Evolutionary conservation across 495 filamentous ascomycete genomes (phyloP).

Genomic region (Hypoxylon lienhwacheense): DNA sequence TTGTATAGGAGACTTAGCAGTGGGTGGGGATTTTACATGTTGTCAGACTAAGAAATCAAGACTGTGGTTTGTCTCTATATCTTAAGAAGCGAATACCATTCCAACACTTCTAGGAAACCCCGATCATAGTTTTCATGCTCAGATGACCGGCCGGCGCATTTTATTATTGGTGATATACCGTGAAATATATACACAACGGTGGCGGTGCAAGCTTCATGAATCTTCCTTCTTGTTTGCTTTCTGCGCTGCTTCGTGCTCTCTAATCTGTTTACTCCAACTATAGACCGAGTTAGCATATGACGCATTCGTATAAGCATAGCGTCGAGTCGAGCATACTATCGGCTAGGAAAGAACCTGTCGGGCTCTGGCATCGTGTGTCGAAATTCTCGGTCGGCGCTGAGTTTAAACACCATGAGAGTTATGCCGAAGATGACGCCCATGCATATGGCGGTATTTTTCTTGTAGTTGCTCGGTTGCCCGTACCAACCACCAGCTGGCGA

Average conservation of each 20-base stretch:
- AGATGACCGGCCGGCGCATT: conserved; percentile 10
- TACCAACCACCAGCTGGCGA: conserved; percentile 99
- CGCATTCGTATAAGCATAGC: not conserved
- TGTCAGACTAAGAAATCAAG: no score
- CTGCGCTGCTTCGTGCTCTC: conserved; percentile 77
- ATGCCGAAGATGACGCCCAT: conserved; percentile 71
- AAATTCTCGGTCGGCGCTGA: conserved; percentile 81
- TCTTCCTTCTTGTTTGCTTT: conserved; percentile 51
- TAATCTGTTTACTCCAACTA: conserved; percentile 92
- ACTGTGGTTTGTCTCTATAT: no score
- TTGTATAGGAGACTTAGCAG: no score
- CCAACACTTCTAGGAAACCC: no score
- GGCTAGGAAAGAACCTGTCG: conserved; percentile 88
- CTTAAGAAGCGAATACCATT: no score
- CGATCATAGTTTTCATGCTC: no score
- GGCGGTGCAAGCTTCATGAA: conserved; percentile 19
- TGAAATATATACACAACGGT: conserved; percentile 41
- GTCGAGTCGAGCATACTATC: conserved; percentile 69
- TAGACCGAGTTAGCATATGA: not conserved
- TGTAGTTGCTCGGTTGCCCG: conserved; percentile 91
- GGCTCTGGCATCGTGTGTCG: conserved; percentile 84
- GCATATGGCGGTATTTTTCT: conserved; percentile 86
- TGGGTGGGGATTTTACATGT: no score
- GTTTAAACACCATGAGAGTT: conserved; percentile 69
- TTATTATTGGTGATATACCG: conserved; percentile 22